Conservation (phyloP, 176 grass and related monocot species). For the Lolium perenne region DNA sequence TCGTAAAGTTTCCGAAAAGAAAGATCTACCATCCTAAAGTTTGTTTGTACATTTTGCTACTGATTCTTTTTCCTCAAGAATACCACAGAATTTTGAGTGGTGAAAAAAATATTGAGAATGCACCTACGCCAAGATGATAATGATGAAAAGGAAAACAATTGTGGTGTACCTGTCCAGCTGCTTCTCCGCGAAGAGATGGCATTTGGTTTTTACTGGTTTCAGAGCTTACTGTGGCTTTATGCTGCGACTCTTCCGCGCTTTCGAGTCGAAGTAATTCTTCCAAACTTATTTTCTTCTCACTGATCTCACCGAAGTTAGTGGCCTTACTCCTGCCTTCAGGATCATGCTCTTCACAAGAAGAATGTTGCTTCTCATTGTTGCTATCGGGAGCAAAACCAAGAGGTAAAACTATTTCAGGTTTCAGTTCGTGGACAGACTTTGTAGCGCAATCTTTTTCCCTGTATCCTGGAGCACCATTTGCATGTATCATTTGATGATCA, state of each 20-base stretch:
- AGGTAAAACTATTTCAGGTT: slow-evolving; percentile 31
- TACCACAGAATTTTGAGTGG: not conserved
- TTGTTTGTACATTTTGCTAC: not conserved
- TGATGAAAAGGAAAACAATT: slow-evolving; percentile 9
- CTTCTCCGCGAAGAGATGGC: slow-evolving; percentile 37
- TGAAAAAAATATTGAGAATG: not conserved
- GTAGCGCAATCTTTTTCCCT: slow-evolving; percentile 28
- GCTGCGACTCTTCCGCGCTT: slow-evolving; percentile 52
- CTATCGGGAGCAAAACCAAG: slow-evolving; percentile 30
- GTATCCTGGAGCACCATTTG: slow-evolving; percentile 30
- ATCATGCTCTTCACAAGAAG: slow-evolving; percentile 16
- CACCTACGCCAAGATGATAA: not conserved
- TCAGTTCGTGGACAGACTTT: slow-evolving; percentile 28
- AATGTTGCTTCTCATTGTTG: slow-evolving; percentile 28
- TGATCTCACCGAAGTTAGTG: not conserved
- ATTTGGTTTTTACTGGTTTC: slow-evolving; percentile 43
- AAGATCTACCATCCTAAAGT: slow-evolving; percentile 11
- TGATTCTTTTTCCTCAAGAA: slow-evolving; percentile 1
- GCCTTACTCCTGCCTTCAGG: slow-evolving; percentile 17
- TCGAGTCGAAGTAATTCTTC: slow-evolving; percentile 58
- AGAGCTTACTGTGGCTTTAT: slow-evolving; percentile 15
- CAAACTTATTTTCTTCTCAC: slow-evolving; percentile 49
- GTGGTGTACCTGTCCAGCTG: slow-evolving; percentile 50
- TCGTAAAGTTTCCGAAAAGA: not conserved
- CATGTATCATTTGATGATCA: slow-evolving; percentile 21